These are phyloP conservation scores for Ophidiomyces ophidiicola DNA, from an alignment of 2,329 filamentous ascomycete genomes.

Conservation along the genomic window DNA sequence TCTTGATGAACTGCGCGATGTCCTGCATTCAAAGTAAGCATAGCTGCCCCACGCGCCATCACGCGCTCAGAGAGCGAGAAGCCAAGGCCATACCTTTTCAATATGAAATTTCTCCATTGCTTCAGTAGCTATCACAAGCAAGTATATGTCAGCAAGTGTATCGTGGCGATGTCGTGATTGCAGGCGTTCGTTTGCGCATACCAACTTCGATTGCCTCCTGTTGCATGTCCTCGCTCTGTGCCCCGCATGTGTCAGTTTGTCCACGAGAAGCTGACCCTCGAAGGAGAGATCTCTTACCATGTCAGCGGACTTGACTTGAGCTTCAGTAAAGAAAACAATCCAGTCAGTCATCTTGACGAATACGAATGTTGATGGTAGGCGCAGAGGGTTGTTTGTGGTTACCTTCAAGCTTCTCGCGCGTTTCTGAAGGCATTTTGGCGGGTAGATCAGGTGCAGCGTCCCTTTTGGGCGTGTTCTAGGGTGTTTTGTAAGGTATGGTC, in stretches of 20 bases:
- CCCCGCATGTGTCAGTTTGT: slow-evolving; percentile 17
- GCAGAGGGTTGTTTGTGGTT: slow-evolving; percentile 13
- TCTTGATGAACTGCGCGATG: slow-evolving; percentile 92
- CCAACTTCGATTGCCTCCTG: slow-evolving; percentile 89
- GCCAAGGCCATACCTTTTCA: slow-evolving; percentile 47
- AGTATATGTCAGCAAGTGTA: slow-evolving; percentile 18
- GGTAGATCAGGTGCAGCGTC: neutral
- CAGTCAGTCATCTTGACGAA: slow-evolving; percentile 3
- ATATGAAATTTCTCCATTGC: slow-evolving; percentile 61
- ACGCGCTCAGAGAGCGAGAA: neutral
- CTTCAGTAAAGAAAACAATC: slow-evolving; percentile 39
- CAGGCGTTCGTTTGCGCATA: slow-evolving; percentile 38
- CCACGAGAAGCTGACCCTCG: too few relatives aligned
- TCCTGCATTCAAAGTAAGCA: slow-evolving; percentile 45
- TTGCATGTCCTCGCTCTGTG: slow-evolving; percentile 91
- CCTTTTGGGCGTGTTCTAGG: neutral
- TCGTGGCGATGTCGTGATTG: neutral
- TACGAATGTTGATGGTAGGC: neutral
- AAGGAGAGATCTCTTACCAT: slow-evolving; percentile 63
- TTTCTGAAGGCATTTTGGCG: slow-evolving; percentile 36
- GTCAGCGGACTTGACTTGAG: slow-evolving; percentile 93
- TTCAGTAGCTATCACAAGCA: slow-evolving; percentile 46
- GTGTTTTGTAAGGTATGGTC: slow-evolving; percentile 3
- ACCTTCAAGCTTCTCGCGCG: slow-evolving; percentile 69
- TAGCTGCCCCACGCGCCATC: neutral